phyloP scores from a whole-genome alignment of 768 basidiomycete genomes.

The Tremella mesenterica region DNA sequence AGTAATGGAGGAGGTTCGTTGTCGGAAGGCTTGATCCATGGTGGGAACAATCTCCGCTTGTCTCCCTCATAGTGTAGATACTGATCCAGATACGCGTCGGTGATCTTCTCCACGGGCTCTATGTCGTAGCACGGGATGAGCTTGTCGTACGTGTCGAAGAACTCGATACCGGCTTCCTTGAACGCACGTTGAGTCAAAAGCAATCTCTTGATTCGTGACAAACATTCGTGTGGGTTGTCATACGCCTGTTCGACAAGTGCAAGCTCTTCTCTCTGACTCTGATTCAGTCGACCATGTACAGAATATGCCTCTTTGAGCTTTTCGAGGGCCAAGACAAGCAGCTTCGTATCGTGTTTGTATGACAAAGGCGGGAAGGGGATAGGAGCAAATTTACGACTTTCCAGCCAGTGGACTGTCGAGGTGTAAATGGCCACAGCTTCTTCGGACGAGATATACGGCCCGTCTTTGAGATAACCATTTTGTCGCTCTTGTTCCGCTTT shows the following conservation, averaged over 20 bases:
- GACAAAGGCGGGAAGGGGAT: constrained; percentile 99
- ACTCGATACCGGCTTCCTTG: constrained; percentile 91
- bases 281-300: constrained; percentile 94
- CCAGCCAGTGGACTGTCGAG: constrained; percentile 97
- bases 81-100: constrained; percentile 97
- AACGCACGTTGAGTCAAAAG: constrained; percentile 95
- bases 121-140: constrained; percentile 93
- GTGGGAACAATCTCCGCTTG: constrained; percentile 86
- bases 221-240: constrained; percentile 98
- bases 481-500: constrained; percentile 99
- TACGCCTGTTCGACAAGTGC: constrained; percentile 98
- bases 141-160: constrained; percentile 96
- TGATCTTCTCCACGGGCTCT: constrained; percentile 99
- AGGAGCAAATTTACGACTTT: constrained; percentile 90
- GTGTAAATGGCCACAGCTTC: constrained; percentile 99
- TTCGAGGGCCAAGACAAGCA: constrained; percentile 90
- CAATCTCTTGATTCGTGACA: constrained; percentile 95
- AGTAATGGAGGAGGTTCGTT: constrained; percentile 93
- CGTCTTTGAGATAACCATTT: constrained; percentile 97
- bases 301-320: constrained; percentile 98
- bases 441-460: constrained; percentile 96
- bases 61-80: constrained; percentile 99
- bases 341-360: constrained; percentile 98
- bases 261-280: constrained; percentile 94
- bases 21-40: constrained; percentile 98